Evolutionary conservation across 768 basidiomycete genomes (phyloP).

Genomic region (Strobilomyces echinocephalus): DNA sequence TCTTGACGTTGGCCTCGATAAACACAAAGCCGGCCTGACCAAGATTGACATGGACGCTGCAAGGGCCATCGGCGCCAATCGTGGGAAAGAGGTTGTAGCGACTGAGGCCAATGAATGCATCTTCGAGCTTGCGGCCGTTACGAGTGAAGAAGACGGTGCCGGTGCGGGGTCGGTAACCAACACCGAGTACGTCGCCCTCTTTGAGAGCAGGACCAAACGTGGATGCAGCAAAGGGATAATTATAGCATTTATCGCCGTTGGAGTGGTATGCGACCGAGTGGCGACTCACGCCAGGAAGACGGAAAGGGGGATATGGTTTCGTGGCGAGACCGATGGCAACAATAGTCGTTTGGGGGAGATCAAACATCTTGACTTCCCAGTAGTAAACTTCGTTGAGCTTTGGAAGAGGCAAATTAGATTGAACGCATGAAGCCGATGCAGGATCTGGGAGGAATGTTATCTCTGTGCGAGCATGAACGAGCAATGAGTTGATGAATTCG

Average conservation of each 20-base stretch:
- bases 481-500: slow-evolving; percentile 85
- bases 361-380: slow-evolving; percentile 99
- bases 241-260: slow-evolving; percentile 94
- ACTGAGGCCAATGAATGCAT: slow-evolving; percentile 88
- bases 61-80: slow-evolving; percentile 93
- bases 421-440: slow-evolving; percentile 88
- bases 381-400: slow-evolving; percentile 99
- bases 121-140: slow-evolving; percentile 95
- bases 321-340: slow-evolving; percentile 95
- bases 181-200: slow-evolving; percentile 93
- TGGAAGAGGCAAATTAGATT: slow-evolving; percentile 94
- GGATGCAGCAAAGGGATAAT: slow-evolving; percentile 86
- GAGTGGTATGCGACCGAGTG: slow-evolving; percentile 95
- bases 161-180: slow-evolving; percentile 92
- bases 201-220: slow-evolving; percentile 81
- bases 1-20: slow-evolving; percentile 99
- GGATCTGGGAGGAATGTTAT: slow-evolving; percentile 98
- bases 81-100: slow-evolving; percentile 95
- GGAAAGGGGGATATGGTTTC: slow-evolving; percentile 94
- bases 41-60: slow-evolving; percentile 94
- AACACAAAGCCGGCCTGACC: slow-evolving; percentile 98
- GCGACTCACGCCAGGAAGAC: slow-evolving; percentile 79
- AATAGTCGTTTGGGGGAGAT: slow-evolving; percentile 80
- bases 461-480: slow-evolving; percentile 94
- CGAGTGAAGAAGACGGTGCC: slow-evolving; percentile 99